Percentiles rank a stretch among this genome's conserved stretches.
Evolutionary conservation across 2,329 filamentous ascomycete genomes (phyloP).

Genomic region (Exophiala phaeomuriformis): DNA sequence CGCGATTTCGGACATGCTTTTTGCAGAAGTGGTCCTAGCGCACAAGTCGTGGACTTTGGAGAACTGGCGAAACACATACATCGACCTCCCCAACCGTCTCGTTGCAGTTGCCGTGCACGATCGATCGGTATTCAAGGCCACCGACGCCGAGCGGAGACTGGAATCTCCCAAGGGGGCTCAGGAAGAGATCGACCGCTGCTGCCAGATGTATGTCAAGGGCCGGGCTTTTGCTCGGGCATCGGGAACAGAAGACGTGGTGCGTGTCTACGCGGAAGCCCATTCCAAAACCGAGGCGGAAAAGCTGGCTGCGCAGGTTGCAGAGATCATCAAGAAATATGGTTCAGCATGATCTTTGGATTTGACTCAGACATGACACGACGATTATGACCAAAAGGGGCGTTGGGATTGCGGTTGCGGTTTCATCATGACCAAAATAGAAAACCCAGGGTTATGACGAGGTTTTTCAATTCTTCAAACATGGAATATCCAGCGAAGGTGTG

Average conservation of each 20-base stretch:
- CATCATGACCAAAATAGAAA: too few relatives aligned
- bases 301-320: slow-evolving; percentile 73
- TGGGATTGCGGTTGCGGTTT: too few relatives aligned
- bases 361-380: background rate
- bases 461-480: background rate
- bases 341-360: background rate
- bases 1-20: slow-evolving; percentile 87
- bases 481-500: background rate
- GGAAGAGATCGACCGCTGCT: slow-evolving; percentile 74
- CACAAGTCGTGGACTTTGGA: slow-evolving; percentile 86
- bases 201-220: slow-evolving; percentile 84
- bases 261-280: slow-evolving; percentile 91
- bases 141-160: slow-evolving; percentile 84
- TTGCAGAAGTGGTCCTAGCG: slow-evolving; percentile 91
- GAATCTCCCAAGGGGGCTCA: slow-evolving; percentile 73
- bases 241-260: slow-evolving; percentile 91
- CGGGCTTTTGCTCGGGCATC: slow-evolving; percentile 86
- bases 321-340: slow-evolving; percentile 59
- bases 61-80: slow-evolving; percentile 90
- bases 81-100: slow-evolving; percentile 89
- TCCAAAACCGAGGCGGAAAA: slow-evolving; percentile 86
- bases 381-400: background rate
- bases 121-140: slow-evolving; percentile 82
- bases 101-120: slow-evolving; percentile 83
- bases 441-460: background rate